These are phyloP conservation scores for Penicillium paneum DNA, from an alignment of 2,329 filamentous ascomycete species.

Conservation along the genomic window DNA sequence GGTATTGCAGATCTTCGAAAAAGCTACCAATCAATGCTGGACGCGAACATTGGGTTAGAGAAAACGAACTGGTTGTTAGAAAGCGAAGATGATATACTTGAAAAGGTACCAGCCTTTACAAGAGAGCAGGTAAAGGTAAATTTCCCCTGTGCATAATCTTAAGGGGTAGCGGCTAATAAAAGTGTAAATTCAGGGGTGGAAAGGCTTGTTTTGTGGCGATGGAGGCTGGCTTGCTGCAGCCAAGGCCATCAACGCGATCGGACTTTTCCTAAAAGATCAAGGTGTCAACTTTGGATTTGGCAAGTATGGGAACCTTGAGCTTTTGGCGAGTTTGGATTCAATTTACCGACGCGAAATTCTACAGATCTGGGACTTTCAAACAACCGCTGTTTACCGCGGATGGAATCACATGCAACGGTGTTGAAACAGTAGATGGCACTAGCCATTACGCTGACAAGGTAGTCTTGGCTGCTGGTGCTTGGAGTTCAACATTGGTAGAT, in stretches of 20 bases:
- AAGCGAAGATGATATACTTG: not conserved
- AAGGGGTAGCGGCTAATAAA: not conserved
- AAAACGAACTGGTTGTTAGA: not conserved
- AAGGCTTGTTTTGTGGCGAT: not conserved
- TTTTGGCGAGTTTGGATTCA: not conserved
- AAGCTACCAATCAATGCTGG: not conserved
- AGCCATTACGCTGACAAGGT: not conserved
- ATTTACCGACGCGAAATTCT: not conserved
- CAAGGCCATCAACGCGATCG: not conserved
- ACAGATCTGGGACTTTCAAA: not conserved
- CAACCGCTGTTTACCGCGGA: not conserved
- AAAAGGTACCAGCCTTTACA: not conserved
- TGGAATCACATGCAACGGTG: not conserved
- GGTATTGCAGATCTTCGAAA: not conserved
- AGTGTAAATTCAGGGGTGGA: not conserved
- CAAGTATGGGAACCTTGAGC: not conserved
- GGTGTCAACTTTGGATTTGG: not conserved
- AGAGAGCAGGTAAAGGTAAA: not conserved
- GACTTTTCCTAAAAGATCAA: not conserved
- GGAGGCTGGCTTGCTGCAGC: not conserved
- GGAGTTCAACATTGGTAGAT: not conserved
- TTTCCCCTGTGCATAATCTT: not conserved
- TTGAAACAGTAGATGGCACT: not conserved
- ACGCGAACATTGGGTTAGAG: not conserved
- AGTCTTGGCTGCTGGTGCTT: not conserved